Base-by-base conservation (phyloP, 441 rosid genomes). In the Gossypium trilobum region DNA sequence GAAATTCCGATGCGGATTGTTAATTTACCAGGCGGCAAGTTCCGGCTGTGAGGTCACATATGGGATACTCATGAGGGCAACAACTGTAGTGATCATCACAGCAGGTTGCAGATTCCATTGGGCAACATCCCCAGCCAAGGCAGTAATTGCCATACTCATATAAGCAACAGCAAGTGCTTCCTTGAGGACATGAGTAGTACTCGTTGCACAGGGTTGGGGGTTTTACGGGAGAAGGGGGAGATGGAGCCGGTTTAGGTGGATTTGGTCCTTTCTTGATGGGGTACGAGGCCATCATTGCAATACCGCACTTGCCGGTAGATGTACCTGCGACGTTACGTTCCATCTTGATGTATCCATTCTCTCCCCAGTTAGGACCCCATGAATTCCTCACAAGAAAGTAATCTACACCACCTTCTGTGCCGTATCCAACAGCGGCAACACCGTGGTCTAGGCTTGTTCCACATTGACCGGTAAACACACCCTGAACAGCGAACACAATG, bases 111-210 rank as follows among this genome's bases (percentile, higher is more conserved):
- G 89, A 84, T 78, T 88, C 85, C 1, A 75, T 56, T 1, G 89
- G 89, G 80, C 91, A 88, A 77, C 93, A 87, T 25, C 93, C 93
- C 93, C 93, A 87, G 44, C 77, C 86, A 7, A 79, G 84, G 82
- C 93, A 88, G 79, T 68, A 74, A 6, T 79, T 25, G 1, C 82
- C 71, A 61, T 70, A 77, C 74, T 82, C 76, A 42, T 83, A 83
- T 11, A 85, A 42, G 74, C 91, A 88, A 78, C 93, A 87, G 69
- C 93, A 88, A 58, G 89, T 87, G 76, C 59, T 81, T 66, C 80
- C 78, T 51, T 61, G 55, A 11, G 87, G 83, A 68, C 93, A 87
- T 5, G 82, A 57, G 88, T 70, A 79, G 78, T 83, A 79, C 17
- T 81, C 79, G 63, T 84, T 88, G 66, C 93, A 89, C 11, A 75